phyloP scores from a whole-genome alignment of 1,139 yeast genomes.

The Saccharomyces pastorianus region DNA sequence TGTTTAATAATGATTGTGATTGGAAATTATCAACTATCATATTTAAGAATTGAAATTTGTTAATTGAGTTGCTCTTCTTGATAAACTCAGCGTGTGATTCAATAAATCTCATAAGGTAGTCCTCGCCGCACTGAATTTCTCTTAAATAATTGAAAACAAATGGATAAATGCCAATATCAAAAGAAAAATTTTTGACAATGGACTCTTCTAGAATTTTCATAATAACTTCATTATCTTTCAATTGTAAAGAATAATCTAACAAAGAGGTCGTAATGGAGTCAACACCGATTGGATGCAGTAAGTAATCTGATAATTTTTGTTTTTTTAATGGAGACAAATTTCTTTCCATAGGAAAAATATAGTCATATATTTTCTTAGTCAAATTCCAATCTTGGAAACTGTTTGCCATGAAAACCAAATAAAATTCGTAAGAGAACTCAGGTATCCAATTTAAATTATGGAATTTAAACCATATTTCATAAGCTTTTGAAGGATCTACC shows the following conservation, averaged over 20 bases:
- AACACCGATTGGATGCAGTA: conserved; percentile 22
- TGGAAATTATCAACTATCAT: conserved; percentile 20
- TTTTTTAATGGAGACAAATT: conserved; percentile 6
- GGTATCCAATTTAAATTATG: conserved; percentile 35
- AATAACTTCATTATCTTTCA: conserved; percentile 30
- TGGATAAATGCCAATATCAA: conserved; percentile 31
- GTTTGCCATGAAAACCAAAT: conserved; percentile 29
- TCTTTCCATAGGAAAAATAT: conserved; percentile 30
- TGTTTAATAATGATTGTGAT: conserved; percentile 18
- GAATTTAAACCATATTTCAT: conserved; percentile 32
- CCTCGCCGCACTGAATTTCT: conserved; percentile 26
- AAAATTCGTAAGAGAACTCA: conserved; percentile 35
- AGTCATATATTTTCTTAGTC: conserved; percentile 31
- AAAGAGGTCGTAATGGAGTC: conserved; percentile 24
- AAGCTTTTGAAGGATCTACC: conserved; percentile 28
- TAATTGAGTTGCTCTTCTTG: conserved; percentile 1
- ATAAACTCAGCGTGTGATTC: conserved; percentile 29
- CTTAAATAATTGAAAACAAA: conserved; percentile 29
- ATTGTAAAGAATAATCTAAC: conserved; percentile 28
- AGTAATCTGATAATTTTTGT: conserved; percentile 17
- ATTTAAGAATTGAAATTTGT: conserved; percentile 28
- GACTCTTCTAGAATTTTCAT: conserved; percentile 35
- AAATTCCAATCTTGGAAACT: conserved; percentile 29
- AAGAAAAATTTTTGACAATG: conserved; percentile 29
- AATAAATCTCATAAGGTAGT: conserved; percentile 29